Percentiles rank a stretch among this genome's conserved stretches.
Evolutionary conservation across 2,329 filamentous ascomycete species (phyloP).

Genomic region (Escovopsis sp.): DNA sequence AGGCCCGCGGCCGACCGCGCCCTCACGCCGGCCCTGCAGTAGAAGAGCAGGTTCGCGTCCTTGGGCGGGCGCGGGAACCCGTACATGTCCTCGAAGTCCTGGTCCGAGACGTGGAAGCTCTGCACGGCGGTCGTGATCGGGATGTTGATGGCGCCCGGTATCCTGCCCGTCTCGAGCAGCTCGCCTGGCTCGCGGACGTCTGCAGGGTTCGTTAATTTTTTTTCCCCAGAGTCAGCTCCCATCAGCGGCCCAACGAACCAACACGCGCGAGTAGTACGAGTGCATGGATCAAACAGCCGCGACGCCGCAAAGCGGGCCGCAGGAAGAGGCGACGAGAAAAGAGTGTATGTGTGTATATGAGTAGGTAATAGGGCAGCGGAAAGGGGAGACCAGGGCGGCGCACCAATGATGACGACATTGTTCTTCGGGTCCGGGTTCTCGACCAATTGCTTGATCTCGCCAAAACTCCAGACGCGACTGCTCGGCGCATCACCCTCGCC

Average conservation of each 20-base stretch:
- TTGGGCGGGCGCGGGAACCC: conserved; percentile 55
- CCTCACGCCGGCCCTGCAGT: conserved; percentile 84
- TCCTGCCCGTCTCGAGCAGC: conserved; percentile 48
- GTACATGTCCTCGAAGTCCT: conserved; percentile 73
- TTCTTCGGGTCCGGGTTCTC: conserved; percentile 2
- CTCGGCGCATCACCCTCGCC: conserved; percentile 2
- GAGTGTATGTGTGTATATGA: too few species aligned
- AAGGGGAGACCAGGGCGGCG: conserved; percentile 5
- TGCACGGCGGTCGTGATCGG: conserved; percentile 67
- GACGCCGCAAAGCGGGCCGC: too few species aligned
- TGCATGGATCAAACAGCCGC: too few species aligned
- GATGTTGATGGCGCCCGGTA: conserved; percentile 72
- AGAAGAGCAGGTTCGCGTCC: conserved; percentile 58
- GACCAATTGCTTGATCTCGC: conserved; percentile 9
- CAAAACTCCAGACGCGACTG: conserved; percentile 32
- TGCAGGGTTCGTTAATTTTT: conserved; percentile 10
- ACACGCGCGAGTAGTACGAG: too few species aligned
- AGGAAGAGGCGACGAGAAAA: too few species aligned
- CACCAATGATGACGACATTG: conserved; percentile 33
- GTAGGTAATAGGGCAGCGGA: too few species aligned
- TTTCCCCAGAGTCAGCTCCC: too few species aligned
- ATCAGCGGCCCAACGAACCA: background rate
- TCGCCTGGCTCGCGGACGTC: conserved; percentile 64
- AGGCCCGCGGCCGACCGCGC: conserved; percentile 63
- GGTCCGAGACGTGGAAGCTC: conserved; percentile 57